These are phyloP conservation scores for Filosporella fistucella DNA, from an alignment of 495 filamentous ascomycete genomes.

Conservation along the genomic window DNA sequence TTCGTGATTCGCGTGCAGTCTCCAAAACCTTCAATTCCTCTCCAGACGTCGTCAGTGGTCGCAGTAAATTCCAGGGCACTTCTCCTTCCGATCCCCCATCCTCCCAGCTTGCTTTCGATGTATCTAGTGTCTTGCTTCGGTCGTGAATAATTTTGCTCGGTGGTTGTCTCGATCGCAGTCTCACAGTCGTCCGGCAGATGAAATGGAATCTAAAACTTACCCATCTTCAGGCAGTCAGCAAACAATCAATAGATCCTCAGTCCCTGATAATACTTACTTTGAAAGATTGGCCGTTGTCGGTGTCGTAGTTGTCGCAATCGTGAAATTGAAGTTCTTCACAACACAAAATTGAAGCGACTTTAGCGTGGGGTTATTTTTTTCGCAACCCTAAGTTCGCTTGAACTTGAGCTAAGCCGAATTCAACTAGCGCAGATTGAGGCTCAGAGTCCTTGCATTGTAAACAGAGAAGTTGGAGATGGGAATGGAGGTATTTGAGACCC, in stretches of 20 bases:
- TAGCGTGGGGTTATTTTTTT: constrained; percentile 40
- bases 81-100: too few relatives aligned
- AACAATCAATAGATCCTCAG: constrained; percentile 26
- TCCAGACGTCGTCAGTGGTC: too few relatives aligned
- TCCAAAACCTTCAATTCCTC: too few relatives aligned
- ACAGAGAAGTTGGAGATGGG: too few relatives aligned
- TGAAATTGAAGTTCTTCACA: constrained; percentile 25
- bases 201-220: constrained; percentile 35
- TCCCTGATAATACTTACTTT: constrained; percentile 40
- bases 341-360: constrained; percentile 25
- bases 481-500: too few relatives aligned
- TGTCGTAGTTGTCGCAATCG: constrained; percentile 40
- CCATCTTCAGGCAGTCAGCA: constrained; percentile 38
- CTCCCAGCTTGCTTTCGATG: too few relatives aligned
- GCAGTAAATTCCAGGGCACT: too few relatives aligned
- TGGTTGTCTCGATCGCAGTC: constrained; percentile 3
- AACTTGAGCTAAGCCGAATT: constrained; percentile 22
- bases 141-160: too few relatives aligned
- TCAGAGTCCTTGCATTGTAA: too few relatives aligned
- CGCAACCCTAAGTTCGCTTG: constrained; percentile 33
- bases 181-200: background rate
- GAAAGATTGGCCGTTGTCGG: constrained; percentile 41
- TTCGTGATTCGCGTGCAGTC: too few relatives aligned
- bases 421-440: constrained; percentile 1
- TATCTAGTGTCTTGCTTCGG: too few relatives aligned